Percentiles rank a stretch among this genome's conserved stretches.
Conservation (phyloP, 139 green algal species). For the Chlorella sp. region DNA sequence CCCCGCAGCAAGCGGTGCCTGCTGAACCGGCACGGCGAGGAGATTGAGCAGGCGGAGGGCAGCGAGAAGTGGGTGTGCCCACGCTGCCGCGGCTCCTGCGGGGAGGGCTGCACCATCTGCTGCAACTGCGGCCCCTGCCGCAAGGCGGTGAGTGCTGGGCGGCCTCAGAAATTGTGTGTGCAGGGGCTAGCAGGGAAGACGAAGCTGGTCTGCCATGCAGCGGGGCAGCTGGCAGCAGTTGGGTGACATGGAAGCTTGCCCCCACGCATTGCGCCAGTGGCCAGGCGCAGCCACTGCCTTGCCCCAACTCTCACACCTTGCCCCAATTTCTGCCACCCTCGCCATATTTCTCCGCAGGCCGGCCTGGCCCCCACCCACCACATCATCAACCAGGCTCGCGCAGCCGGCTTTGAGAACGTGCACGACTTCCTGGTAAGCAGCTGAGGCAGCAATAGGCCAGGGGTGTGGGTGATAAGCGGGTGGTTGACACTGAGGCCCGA, state of each 20-base stretch:
- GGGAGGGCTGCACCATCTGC: constrained; percentile 72
- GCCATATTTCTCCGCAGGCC: constrained; percentile 27
- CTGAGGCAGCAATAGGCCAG: too few species aligned
- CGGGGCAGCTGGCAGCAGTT: background rate
- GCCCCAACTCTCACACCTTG: too few species aligned
- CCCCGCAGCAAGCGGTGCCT: constrained; percentile 75
- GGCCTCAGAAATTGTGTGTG: background rate
- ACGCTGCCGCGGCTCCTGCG: constrained; percentile 77
- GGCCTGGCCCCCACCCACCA: constrained; percentile 75
- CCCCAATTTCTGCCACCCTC: background rate
- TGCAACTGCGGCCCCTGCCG: constrained; percentile 90
- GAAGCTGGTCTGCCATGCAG: background rate
- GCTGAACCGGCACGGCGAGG: constrained; percentile 82
- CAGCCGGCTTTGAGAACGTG: constrained; percentile 77
- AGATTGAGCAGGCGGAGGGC: constrained; percentile 57
- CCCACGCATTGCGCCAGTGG: background rate
- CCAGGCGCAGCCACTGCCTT: background rate
- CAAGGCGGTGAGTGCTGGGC: constrained; percentile 62
- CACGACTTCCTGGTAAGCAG: constrained; percentile 83
- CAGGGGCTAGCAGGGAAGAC: background rate
- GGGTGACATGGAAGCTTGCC: too few species aligned
- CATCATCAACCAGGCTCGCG: constrained; percentile 61
- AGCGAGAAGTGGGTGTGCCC: constrained; percentile 79
- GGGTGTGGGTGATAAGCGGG: background rate
- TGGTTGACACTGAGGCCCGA: background rate